phyloP scores from a whole-genome alignment of 148 eudicot species.

The Arbutus unedo region DNA sequence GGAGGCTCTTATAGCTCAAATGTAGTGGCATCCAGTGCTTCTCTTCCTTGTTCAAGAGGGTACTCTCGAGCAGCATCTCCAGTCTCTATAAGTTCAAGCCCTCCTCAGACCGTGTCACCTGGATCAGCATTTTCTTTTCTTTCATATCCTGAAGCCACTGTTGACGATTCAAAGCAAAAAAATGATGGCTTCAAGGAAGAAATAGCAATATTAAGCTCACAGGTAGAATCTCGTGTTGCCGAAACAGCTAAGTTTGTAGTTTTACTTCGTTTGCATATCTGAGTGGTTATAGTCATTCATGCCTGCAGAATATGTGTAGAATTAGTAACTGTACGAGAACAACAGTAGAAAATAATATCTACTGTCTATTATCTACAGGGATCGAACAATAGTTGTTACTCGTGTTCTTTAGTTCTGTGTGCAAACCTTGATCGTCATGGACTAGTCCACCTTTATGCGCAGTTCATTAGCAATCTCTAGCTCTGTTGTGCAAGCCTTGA shows the following conservation, averaged over 20 bases:
- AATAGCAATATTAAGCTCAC: constrained; percentile 45
- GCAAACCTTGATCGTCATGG: background rate
- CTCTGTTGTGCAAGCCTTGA: background rate
- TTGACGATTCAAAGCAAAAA: constrained; percentile 39
- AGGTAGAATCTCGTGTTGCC: constrained; percentile 30
- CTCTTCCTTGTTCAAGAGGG: constrained; percentile 50
- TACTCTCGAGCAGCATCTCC: constrained; percentile 61
- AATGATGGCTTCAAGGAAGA: constrained; percentile 49
- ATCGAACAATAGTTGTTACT: background rate
- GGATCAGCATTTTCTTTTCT: constrained; percentile 36
- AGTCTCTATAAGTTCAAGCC: constrained; percentile 47
- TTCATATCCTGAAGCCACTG: constrained; percentile 27
- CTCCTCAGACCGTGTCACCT: constrained; percentile 43
- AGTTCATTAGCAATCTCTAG: background rate
- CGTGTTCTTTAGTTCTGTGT: background rate
- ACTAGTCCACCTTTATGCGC: background rate
- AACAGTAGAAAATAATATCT: background rate
- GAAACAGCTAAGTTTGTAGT: constrained; percentile 5
- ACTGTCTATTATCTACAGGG: background rate
- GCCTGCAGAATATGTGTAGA: background rate
- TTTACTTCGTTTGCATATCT: background rate
- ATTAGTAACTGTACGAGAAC: background rate
- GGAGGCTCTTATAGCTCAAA: constrained; percentile 35
- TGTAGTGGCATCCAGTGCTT: constrained; percentile 36
- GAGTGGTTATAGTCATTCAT: constrained; percentile 2